These are phyloP conservation scores for Datisca glomerata DNA, from an alignment of 306 rosid genomes.

Conservation along the genomic window DNA sequence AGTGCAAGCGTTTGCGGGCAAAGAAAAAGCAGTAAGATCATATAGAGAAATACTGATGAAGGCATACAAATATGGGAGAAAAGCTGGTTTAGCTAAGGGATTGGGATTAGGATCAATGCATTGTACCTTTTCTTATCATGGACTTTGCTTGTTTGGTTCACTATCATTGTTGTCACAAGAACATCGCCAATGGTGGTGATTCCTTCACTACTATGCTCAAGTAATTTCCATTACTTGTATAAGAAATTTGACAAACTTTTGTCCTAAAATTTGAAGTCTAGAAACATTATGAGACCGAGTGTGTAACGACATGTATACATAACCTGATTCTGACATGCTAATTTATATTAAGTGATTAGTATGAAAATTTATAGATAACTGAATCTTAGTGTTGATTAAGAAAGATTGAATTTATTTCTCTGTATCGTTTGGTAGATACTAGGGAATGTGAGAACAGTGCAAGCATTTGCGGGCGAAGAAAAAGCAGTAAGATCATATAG, in stretches of 20 bases:
- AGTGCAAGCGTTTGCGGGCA: conserved; percentile 96
- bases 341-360: no score
- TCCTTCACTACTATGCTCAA: conserved; percentile 98
- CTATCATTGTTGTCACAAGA: conserved; percentile 86
- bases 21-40: conserved; percentile 67
- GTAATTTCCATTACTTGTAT: background rate
- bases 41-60: conserved; percentile 58
- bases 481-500: conserved; percentile 61
- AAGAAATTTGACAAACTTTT: background rate
- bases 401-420: no score
- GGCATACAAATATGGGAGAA: conserved; percentile 60
- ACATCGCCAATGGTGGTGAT: conserved; percentile 81
- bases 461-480: conserved; percentile 97
- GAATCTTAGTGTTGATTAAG: no score
- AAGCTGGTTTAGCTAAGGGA: conserved; percentile 89
- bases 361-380: no score
- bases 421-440: conserved; percentile 45
- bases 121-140: conserved; percentile 85
- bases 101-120: conserved; percentile 85
- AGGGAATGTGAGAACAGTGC: conserved; percentile 89
- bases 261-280: no score
- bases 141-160: conserved; percentile 87
- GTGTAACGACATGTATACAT: no score
- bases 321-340: no score
- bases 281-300: no score